Evolutionary conservation across 805 yeast genomes (phyloP).

Genomic region (Saturnispora serradocipensis): DNA sequence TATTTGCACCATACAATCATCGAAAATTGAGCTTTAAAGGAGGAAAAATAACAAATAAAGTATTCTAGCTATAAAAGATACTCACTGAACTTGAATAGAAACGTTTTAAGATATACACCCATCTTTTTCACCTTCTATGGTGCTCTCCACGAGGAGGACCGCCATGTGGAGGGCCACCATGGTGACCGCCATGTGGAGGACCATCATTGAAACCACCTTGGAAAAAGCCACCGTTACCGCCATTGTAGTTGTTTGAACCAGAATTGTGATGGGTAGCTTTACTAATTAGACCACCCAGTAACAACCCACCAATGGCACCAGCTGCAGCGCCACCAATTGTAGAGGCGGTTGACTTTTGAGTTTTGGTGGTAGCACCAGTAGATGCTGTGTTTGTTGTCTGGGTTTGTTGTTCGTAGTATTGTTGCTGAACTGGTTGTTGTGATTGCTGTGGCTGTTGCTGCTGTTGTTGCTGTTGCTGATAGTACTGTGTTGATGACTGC

Average conservation of each 20-base stretch:
- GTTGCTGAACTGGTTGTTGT: background rate
- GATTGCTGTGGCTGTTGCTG: background rate
- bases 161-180: background rate
- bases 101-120: too few species aligned
- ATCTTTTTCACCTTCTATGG: background rate
- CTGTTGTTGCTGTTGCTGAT: background rate
- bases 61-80: too few species aligned
- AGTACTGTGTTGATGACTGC: background rate
- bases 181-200: background rate
- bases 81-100: too few species aligned
- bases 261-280: background rate
- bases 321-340: background rate
- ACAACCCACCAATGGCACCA: background rate
- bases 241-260: background rate
- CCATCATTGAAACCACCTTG: background rate
- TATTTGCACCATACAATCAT: too few species aligned
- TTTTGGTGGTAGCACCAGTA: background rate
- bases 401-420: background rate
- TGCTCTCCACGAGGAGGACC: background rate
- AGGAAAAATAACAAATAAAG: too few species aligned
- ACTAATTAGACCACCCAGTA: background rate
- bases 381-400: background rate
- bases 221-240: background rate
- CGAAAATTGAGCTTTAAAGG: too few species aligned
- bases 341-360: background rate